Conservation (phyloP, 306 rosid species). For the Ochetophila trinervis region DNA sequence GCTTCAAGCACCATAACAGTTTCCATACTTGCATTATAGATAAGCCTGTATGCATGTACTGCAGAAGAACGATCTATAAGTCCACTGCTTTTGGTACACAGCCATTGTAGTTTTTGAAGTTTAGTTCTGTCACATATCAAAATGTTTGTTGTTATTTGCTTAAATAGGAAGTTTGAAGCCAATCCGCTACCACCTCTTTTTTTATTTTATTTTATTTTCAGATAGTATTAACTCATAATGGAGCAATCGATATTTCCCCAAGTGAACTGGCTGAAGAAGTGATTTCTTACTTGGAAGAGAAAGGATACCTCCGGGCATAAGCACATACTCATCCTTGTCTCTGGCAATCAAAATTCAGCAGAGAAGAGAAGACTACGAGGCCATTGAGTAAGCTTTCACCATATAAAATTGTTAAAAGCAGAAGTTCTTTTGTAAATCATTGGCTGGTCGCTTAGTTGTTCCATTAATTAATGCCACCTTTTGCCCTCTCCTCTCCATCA, state of each 20-base stretch:
- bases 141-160: neutral
- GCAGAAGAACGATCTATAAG: neutral
- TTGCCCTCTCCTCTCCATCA: neutral
- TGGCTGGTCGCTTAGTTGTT: too few relatives aligned
- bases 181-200: neutral
- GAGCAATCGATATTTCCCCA: conserved; percentile 44
- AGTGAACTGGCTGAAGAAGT: conserved; percentile 64
- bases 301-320: conserved; percentile 54
- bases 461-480: neutral
- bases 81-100: neutral
- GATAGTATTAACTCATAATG: conserved; percentile 50
- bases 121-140: neutral
- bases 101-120: neutral
- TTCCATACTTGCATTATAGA: neutral
- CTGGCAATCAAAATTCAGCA: neutral
- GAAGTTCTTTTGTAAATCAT: too few relatives aligned
- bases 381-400: neutral
- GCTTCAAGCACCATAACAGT: neutral
- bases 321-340: neutral
- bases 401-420: neutral
- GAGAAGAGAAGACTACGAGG: too few relatives aligned
- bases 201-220: conserved; percentile 13
- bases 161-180: neutral
- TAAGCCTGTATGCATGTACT: neutral
- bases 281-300: conserved; percentile 47